These are phyloP conservation scores for Volvox reticuliferus DNA, from an alignment of 139 green algal species.

Conservation along the genomic window DNA sequence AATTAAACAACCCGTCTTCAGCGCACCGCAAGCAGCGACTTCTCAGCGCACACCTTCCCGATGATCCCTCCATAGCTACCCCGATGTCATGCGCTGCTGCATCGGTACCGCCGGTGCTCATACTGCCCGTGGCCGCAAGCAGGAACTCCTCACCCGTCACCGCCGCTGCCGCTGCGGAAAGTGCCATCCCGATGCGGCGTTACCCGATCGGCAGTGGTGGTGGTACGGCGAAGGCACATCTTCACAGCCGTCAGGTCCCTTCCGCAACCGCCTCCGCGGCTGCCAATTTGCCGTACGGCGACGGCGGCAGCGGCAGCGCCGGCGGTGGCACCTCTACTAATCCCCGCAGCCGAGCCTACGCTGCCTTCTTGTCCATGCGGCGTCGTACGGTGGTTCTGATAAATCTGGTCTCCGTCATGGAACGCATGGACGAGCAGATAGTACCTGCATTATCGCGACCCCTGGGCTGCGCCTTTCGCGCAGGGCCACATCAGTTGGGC, in stretches of 20 bases:
- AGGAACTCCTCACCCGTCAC: not conserved
- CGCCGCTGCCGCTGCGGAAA: not conserved
- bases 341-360: not conserved
- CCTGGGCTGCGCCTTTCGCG: conserved; percentile 39
- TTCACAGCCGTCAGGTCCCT: not conserved
- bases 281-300: not conserved
- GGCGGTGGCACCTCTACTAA: not conserved
- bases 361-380: conserved; percentile 8
- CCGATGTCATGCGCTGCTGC: too few relatives aligned
- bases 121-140: too few relatives aligned
- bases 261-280: not conserved
- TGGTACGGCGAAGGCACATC: not conserved
- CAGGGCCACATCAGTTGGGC: conserved; percentile 35
- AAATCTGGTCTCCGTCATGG: conserved; percentile 43
- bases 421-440: conserved; percentile 57
- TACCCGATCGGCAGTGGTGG: not conserved
- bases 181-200: not conserved
- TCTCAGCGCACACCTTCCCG: too few relatives aligned
- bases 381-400: conserved; percentile 10
- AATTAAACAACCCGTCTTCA: too few relatives aligned
- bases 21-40: too few relatives aligned
- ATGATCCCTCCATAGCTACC: too few relatives aligned
- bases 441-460: conserved; percentile 30
- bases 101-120: too few relatives aligned
- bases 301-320: not conserved